Conservation (phyloP, 2,329 filamentous ascomycete species). For the Aspergillus sp. region DNA sequence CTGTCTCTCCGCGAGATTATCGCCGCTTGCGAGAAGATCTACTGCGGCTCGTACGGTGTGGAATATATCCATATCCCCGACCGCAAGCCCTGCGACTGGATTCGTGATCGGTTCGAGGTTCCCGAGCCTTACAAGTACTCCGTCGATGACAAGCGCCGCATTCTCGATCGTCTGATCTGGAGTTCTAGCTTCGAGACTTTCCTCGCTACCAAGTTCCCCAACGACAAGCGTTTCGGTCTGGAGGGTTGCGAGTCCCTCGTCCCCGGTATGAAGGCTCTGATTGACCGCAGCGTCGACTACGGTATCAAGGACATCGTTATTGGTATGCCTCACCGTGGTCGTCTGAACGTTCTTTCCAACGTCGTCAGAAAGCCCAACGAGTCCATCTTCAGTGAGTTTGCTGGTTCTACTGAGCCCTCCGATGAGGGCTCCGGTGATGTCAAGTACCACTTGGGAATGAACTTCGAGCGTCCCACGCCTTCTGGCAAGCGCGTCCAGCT, state of each 20-base stretch:
- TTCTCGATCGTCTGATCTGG: constrained; percentile 97
- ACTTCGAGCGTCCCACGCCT: constrained; percentile 97
- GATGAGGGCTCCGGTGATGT: constrained; percentile 98
- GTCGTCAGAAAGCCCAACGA: constrained; percentile 99
- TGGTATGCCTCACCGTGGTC: constrained; percentile 98
- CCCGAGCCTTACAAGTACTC: constrained; percentile 96
- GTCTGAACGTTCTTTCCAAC: constrained; percentile 96
- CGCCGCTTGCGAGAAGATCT: constrained; percentile 88
- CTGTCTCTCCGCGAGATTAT: constrained; percentile 97
- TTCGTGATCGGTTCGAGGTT: constrained; percentile 91
- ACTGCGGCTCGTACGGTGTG: constrained; percentile 95
- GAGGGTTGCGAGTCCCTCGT: constrained; percentile 97
- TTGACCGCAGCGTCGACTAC: constrained; percentile 97
- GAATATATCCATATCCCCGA: constrained; percentile 99
- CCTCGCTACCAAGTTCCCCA: constrained; percentile 95
- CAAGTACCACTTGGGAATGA: constrained; percentile 99
- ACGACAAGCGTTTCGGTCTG: constrained; percentile 98
- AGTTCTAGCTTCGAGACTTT: constrained; percentile 97
- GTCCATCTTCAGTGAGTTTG: constrained; percentile 99
- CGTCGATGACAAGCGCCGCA: constrained; percentile 96
- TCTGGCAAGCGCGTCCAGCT: constrained; percentile 99
- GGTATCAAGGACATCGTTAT: constrained; percentile 99
- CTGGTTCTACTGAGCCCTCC: constrained; percentile 80
- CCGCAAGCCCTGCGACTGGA: constrained; percentile 96
- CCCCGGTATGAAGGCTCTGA: constrained; percentile 98